phyloP scores from a whole-genome alignment of 129 eudicot species.

The Lonicera japonica region DNA sequence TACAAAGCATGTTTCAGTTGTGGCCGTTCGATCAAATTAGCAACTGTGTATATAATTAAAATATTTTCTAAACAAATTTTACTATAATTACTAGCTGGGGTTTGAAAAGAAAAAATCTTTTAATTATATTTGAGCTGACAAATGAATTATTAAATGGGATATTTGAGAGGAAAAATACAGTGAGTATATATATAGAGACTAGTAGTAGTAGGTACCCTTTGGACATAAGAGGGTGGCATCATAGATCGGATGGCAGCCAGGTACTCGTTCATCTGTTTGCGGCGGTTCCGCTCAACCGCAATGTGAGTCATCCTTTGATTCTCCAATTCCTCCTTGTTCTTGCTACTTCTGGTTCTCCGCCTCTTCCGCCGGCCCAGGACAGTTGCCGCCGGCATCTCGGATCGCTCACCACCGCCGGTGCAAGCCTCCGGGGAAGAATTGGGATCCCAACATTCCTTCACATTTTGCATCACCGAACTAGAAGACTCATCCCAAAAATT shows the following conservation, averaged over 20 bases:
- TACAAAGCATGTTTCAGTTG: too few species aligned
- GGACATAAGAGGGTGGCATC: conserved; percentile 73
- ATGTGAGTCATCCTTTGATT: conserved; percentile 87
- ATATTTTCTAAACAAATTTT: too few species aligned
- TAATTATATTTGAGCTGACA: too few species aligned
- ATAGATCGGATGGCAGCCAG: conserved; percentile 62
- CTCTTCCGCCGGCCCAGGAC: conserved; percentile 32
- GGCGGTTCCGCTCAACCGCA: conserved; percentile 76
- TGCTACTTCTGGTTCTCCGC: conserved; percentile 38
- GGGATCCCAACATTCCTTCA: conserved; percentile 23
- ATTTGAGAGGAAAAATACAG: neutral
- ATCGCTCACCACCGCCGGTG: conserved; percentile 1
- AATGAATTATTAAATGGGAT: too few species aligned
- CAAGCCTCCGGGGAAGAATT: conserved; percentile 37
- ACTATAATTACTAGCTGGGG: too few species aligned
- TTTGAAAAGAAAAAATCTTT: too few species aligned
- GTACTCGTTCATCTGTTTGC: conserved; percentile 85
- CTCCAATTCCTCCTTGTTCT: conserved; percentile 73
- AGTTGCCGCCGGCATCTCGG: conserved; percentile 8
- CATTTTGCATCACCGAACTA: conserved; percentile 22
- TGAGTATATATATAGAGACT: too few species aligned
- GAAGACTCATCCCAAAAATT: conserved; percentile 25
- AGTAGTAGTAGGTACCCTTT: conserved; percentile 65
- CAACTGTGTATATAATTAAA: too few species aligned
- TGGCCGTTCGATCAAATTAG: too few species aligned